Conservation (phyloP, 2,329 filamentous ascomycete genomes). For the Fusarium luffae region DNA sequence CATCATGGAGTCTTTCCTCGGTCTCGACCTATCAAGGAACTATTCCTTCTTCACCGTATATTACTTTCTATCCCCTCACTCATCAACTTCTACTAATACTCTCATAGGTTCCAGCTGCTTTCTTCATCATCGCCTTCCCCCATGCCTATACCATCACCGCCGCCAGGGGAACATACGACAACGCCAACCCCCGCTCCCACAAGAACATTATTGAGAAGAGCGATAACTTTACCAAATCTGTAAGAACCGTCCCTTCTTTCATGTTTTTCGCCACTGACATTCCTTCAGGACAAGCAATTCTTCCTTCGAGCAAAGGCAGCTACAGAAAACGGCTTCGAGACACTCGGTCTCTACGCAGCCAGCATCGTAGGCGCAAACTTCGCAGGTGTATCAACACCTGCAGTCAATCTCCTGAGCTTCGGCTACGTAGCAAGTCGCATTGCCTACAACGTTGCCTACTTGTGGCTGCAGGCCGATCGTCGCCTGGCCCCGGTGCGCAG, state of each 20-base stretch:
- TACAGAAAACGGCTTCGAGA: conserved; percentile 57
- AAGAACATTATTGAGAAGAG: conserved; percentile 48
- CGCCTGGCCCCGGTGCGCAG: conserved; percentile 53
- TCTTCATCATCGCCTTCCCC: conserved; percentile 51
- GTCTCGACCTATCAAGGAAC: conserved; percentile 52
- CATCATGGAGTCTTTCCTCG: conserved; percentile 48
- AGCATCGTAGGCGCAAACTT: conserved; percentile 59
- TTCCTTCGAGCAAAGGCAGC: conserved; percentile 65
- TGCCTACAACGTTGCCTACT: conserved; percentile 57
- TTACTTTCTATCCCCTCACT: neutral
- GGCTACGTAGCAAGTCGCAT: conserved; percentile 55
- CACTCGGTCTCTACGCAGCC: conserved; percentile 56
- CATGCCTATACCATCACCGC: conserved; percentile 48
- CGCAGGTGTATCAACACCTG: conserved; percentile 52
- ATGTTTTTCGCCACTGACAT: neutral
- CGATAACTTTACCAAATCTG: conserved; percentile 47
- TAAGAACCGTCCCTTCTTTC: conserved; percentile 13
- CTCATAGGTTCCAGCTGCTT: conserved; percentile 55
- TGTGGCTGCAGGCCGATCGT: conserved; percentile 56
- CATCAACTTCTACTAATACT: neutral
- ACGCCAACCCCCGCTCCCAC: conserved; percentile 53
- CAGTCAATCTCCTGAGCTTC: conserved; percentile 55
- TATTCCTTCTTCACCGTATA: conserved; percentile 50
- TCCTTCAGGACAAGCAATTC: conserved; percentile 62
- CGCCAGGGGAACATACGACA: conserved; percentile 51